Percentiles rank a stretch among this genome's conserved stretches.
phyloP scores from a whole-genome alignment of 352 stramenopile species.

The Phytophthora chlamydospora region DNA sequence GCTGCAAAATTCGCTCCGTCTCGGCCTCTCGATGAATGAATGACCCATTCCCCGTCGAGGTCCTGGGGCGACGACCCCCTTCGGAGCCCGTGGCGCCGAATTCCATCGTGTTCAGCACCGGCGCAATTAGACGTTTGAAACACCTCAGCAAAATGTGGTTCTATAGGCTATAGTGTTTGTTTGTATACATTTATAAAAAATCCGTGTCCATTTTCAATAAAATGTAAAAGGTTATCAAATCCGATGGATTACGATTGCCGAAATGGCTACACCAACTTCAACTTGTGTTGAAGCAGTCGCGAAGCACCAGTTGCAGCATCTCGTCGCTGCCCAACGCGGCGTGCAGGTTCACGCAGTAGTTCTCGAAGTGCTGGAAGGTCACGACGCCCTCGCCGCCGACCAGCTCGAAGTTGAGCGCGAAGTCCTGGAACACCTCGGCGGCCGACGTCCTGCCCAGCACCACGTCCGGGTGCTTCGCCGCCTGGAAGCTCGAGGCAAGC shows the following conservation, averaged over 20 bases:
- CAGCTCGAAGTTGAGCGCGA: conserved; percentile 71
- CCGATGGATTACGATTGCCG: conserved; percentile 1
- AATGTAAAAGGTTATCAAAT: no score
- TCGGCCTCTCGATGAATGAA: neutral
- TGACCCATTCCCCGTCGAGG: no score
- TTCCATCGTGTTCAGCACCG: conserved; percentile 28
- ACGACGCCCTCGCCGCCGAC: conserved; percentile 50
- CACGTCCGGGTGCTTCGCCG: conserved; percentile 62
- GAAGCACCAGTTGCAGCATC: conserved; percentile 58
- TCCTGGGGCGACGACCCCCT: conserved; percentile 9
- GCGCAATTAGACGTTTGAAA: neutral
- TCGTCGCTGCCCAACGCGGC: conserved; percentile 61
- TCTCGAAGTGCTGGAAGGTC: conserved; percentile 67
- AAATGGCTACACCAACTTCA: conserved; percentile 29
- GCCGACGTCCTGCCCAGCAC: conserved; percentile 45
- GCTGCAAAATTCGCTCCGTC: conserved; percentile 3
- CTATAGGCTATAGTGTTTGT: no score
- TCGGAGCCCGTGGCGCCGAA: conserved; percentile 9
- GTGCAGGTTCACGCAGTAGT: conserved; percentile 62
- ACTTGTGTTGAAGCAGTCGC: conserved; percentile 58
- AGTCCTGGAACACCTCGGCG: conserved; percentile 69
- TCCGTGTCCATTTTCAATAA: no score
- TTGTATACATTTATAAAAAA: no score
- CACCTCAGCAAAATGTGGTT: neutral
- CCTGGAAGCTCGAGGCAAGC: conserved; percentile 69